A percentile compares a stretch with the other conserved stretches of the same genome.
Conservation (phyloP, 2,329 filamentous ascomycete species). For the Hypoxylon sp. region DNA sequence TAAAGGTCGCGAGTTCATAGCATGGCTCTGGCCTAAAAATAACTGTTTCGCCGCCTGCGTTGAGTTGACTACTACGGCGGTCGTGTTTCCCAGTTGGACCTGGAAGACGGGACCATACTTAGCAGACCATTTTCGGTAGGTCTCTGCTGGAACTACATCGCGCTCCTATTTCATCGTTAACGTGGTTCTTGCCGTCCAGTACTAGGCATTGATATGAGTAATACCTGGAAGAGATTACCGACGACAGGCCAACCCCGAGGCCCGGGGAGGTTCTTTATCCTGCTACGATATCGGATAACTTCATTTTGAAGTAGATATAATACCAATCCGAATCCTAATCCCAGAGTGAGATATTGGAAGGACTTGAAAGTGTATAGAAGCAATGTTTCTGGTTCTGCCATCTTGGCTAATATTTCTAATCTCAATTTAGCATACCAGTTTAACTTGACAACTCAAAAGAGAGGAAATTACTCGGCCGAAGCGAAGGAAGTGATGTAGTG, state of each 20-base stretch:
- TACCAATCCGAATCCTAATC: conserved; percentile 3
- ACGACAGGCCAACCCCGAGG: conserved; percentile 32
- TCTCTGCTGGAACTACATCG: conserved; percentile 21
- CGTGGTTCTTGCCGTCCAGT: no score
- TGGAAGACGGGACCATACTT: conserved; percentile 46
- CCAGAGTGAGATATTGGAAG: conserved; percentile 2
- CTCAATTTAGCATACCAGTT: no score
- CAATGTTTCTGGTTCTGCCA: conserved; percentile 5
- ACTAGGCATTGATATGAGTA: neutral
- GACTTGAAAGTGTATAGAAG: neutral
- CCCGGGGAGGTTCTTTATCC: conserved; percentile 30
- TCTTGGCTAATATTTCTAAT: conserved; percentile 12
- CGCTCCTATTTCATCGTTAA: no score
- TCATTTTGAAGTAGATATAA: conserved; percentile 32
- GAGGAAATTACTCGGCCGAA: no score
- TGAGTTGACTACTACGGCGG: conserved; percentile 72
- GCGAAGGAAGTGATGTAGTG: neutral
- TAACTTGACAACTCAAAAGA: no score
- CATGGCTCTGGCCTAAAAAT: conserved; percentile 72
- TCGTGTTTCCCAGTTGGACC: conserved; percentile 54
- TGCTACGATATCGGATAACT: conserved; percentile 25
- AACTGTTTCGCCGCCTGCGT: conserved; percentile 70
- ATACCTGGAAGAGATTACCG: conserved; percentile 34
- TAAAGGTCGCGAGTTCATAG: conserved; percentile 70
- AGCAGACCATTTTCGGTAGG: conserved; percentile 23